Evolutionary conservation across 176 grass and related monocot species (phyloP), one percentile per base, ranked within the genome.

Genomic region (barley (Hordeum vulgare)): DNA sequence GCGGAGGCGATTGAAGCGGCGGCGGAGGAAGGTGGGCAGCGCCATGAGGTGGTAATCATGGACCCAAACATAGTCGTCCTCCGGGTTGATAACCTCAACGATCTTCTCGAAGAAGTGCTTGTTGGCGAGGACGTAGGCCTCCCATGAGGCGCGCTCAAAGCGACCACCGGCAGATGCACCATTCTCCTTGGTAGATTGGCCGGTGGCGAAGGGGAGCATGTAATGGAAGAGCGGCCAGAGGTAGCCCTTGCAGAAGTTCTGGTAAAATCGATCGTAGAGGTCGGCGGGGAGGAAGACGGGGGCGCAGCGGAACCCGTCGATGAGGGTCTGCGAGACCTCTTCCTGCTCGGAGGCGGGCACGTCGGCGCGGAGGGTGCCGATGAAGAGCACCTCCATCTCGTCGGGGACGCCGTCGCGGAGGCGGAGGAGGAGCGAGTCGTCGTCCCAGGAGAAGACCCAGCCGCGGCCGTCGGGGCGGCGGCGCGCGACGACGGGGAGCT

Each of bases 181-280:
- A 11, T 17, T 20, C n/a, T 61, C 29, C 41, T 58, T 51, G 9
- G 66, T 54, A 15, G 84, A 1, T 28, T 70, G 53, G 8, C 33
- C 57, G 66, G 80, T 4, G 42, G 87, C 85, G 37, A 83, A 88
- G 11, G 94, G 94, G 34, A 97, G 87, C 94, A 97, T 97, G 94
- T 97, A 94, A 68, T 97, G 94, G 83, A 97, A 97, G n/a, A 97
- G 88, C 9, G 94, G 94, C 94, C 94, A 97, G 15, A 97, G 91
- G 74, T 88, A 85, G 2, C 91, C 87, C 80, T 97, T 97, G 85
- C 94, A 97, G 83, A 94, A 97, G 36, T 80, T 71, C 37, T 97
- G 89, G 89, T 97, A 97, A 76, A 88, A 97, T 4, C 81, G 85
- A 9, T 94, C 94, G 26, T 83, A 77, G 85, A 97, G 85, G n/a